A percentile compares a stretch with the other conserved stretches of the same genome.
Evolutionary conservation across 176 grass and related monocot species (phyloP).

Genomic region (Thinopyrum elongatum): DNA sequence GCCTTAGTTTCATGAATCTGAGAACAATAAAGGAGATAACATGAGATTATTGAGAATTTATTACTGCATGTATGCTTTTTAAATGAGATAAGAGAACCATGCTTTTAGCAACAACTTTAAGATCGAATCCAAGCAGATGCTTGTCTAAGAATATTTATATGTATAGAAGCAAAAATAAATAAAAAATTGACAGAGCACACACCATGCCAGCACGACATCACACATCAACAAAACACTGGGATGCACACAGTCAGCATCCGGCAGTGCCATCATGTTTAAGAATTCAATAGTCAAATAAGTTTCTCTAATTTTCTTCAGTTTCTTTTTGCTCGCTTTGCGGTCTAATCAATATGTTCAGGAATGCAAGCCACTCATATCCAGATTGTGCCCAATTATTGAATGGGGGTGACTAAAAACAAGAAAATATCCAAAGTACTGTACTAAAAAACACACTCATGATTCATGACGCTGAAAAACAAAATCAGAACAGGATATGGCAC

Average conservation of each 20-base stretch:
- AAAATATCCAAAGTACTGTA: background rate
- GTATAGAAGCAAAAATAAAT: conserved; percentile 1
- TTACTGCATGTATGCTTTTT: background rate
- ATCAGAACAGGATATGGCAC: background rate
- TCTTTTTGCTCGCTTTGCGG: background rate
- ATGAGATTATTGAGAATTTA: conserved; percentile 13
- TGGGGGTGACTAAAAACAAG: background rate
- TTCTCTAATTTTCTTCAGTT: background rate
- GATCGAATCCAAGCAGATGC: background rate
- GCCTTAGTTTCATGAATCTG: conserved; percentile 94
- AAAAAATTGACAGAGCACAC: background rate
- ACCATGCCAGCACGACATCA: background rate
- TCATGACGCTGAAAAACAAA: background rate
- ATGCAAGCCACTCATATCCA: background rate
- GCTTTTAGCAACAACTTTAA: background rate
- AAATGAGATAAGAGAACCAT: background rate
- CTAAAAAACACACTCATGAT: background rate
- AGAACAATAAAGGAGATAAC: conserved; percentile 1
- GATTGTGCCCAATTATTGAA: background rate
- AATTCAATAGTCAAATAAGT: conserved; percentile 1
- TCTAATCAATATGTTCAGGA: background rate
- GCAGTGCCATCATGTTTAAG: background rate
- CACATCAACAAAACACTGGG: background rate
- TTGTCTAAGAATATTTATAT: conserved; percentile 2
- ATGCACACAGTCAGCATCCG: background rate